Base-by-base conservation (phyloP, 2,329 filamentous ascomycete species). In the Trichophyton benhamiae region DNA sequence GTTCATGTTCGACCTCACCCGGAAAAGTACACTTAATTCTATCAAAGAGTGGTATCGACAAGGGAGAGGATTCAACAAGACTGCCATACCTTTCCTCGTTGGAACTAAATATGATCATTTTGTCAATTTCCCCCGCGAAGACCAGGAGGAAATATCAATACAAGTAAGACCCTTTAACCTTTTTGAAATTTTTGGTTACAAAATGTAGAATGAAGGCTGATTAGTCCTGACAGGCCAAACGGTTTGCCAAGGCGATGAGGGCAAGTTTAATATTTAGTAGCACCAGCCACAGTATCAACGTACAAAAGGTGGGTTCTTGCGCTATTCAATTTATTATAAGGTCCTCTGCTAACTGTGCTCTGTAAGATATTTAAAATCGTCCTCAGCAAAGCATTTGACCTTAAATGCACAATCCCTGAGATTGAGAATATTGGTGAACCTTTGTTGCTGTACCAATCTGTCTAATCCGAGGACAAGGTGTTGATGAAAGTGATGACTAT, bases 11-110 rank as follows among this genome's bases (percentile, higher is more conserved):
- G 94, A 99, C 74, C 80, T 99, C 67, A 99, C 94, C 33, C 84
- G 94, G 68, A 99, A 99, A 81, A 96, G 91, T 77, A 99, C 94
- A 0, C 80, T 99, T 67, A 99, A 99, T 78, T 96, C 90, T 70
- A 97, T 99, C 80, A 99, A 99, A 79, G 94, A 99, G 74, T 99
- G 94, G 94, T 99, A 99, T 73, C 84, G 94, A 61, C 94, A 99
- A 76, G 94, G 94, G 57, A 84, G 94, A 66, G 94, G 94, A 25
- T 99, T 99, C 81, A 99, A 99, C 82, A 99, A 99, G 81, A 99
- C 94, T 13, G 94, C 94, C n/a, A 99, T 99, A 67, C 94, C 94
- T 0, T 96, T 99, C 71, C 77, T 99, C 25, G 89, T 99, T 17
- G 94, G 94, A 63, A 99, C 94, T 41, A 99, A 99, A 76, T 99